These are phyloP conservation scores for Stygiomarasmius scandens DNA, from an alignment of 1,284 basidiomycete genomes.

Conservation along the genomic window DNA sequence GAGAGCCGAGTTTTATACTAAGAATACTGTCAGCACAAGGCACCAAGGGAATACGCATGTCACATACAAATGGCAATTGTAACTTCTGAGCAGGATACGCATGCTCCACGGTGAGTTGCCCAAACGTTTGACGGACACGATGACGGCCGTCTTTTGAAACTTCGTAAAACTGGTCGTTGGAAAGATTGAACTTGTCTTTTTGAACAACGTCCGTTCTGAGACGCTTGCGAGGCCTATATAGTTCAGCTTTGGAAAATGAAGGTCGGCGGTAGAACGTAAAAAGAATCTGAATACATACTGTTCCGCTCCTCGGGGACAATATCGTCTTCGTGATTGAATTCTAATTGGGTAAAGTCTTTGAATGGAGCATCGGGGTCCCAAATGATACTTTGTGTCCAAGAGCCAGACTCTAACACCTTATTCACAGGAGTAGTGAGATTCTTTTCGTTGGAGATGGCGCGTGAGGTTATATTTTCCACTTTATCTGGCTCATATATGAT, in stretches of 20 bases:
- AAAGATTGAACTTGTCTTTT: slow-evolving; percentile 90
- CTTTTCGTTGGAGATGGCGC: slow-evolving; percentile 36
- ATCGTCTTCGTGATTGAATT: slow-evolving; percentile 77
- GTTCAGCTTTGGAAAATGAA: slow-evolving; percentile 40
- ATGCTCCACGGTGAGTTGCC: slow-evolving; percentile 94
- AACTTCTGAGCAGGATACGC: slow-evolving; percentile 95
- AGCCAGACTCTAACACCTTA: slow-evolving; percentile 75
- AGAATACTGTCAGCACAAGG: slow-evolving; percentile 8
- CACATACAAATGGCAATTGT: slow-evolving; percentile 88
- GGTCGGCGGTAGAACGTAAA: slow-evolving; percentile 2
- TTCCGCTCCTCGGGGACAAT: slow-evolving; percentile 60
- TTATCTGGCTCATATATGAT: slow-evolving; percentile 68
- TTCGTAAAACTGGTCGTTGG: slow-evolving; percentile 96
- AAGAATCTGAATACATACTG: slow-evolving; percentile 37
- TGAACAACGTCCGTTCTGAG: slow-evolving; percentile 57
- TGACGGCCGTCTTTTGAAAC: slow-evolving; percentile 85
- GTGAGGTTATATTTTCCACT: slow-evolving; percentile 22
- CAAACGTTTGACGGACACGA: slow-evolving; percentile 97
- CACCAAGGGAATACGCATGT: neutral
- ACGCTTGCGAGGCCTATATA: slow-evolving; percentile 63
- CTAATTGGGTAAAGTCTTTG: slow-evolving; percentile 82
- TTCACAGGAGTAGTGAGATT: slow-evolving; percentile 72
- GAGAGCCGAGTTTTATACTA: slow-evolving; percentile 95
- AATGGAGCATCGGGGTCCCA: slow-evolving; percentile 80
- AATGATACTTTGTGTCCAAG: slow-evolving; percentile 88